phyloP scores from a whole-genome alignment of 1,284 basidiomycete species.

The Rhodotorula sp. region DNA sequence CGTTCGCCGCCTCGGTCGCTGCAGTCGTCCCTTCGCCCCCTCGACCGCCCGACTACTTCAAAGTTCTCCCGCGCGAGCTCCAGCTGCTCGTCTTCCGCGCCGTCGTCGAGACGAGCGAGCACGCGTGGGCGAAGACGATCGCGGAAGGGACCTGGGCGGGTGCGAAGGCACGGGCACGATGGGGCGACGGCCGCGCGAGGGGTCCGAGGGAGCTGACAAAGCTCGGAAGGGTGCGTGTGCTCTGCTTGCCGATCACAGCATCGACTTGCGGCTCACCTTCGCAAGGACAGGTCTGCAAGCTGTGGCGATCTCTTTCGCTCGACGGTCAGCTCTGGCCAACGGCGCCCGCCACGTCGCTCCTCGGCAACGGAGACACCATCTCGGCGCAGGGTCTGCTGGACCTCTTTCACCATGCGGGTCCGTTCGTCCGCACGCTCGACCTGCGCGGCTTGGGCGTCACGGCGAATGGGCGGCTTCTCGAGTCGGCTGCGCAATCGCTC shows the following conservation, averaged over 20 bases:
- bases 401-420: constrained; percentile 55
- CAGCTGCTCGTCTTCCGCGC: constrained; percentile 63
- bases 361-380: constrained; percentile 56
- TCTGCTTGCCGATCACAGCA: constrained; percentile 22
- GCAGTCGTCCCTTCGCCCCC: background rate
- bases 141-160: constrained; percentile 16
- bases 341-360: constrained; percentile 59
- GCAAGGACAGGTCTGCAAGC: constrained; percentile 68
- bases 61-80: constrained; percentile 70
- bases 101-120: constrained; percentile 56
- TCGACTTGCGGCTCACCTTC: background rate
- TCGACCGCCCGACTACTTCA: constrained; percentile 38
- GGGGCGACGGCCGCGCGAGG: constrained; percentile 21
- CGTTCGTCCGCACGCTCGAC: constrained; percentile 68
- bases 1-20: background rate
- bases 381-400: constrained; percentile 57
- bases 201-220: constrained; percentile 65
- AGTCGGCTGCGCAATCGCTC: background rate
- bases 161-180: constrained; percentile 14
- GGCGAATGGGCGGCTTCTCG: background rate
- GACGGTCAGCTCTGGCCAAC: constrained; percentile 84
- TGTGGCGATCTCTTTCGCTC: constrained; percentile 74
- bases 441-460: constrained; percentile 59
- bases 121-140: constrained; percentile 22
- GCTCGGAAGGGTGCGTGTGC: constrained; percentile 67